Evolutionary conservation across 73 alveolate species (phyloP).

Genomic region (Paramecium bursaria): DNA sequence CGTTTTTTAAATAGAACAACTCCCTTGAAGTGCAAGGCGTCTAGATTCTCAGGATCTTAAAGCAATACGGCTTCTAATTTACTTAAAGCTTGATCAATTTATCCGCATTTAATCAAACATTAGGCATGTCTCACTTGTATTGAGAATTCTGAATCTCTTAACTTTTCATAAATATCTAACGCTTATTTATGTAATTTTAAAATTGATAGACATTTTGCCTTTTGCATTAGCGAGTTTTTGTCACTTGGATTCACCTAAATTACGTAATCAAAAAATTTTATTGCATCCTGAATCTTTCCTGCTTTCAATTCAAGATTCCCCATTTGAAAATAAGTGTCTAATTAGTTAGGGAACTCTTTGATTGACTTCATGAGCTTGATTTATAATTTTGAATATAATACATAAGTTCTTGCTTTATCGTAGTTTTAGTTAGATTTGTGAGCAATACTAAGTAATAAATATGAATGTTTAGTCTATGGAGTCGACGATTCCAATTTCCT

Average conservation of each 20-base stretch:
- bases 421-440: not conserved
- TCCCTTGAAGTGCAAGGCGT: slow-evolving; percentile 29
- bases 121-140: not conserved
- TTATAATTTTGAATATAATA: no score
- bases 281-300: not conserved
- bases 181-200: slow-evolving; percentile 35
- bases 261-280: not conserved
- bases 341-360: not conserved
- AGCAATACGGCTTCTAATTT: not conserved
- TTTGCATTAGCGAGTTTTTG: no score
- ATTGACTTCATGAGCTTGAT: no score
- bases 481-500: slow-evolving; percentile 37
- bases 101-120: slow-evolving; percentile 11
- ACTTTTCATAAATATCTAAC: slow-evolving; percentile 34
- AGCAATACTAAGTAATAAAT: slow-evolving; percentile 9
- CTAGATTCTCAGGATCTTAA: slow-evolving; percentile 24
- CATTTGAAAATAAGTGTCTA: not conserved
- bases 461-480: slow-evolving; percentile 13
- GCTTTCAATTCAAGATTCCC: not conserved
- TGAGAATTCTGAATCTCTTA: slow-evolving; percentile 16
- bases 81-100: slow-evolving; percentile 8
- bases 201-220: slow-evolving; percentile 33
- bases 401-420: slow-evolving; percentile 42
- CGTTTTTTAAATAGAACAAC: slow-evolving; percentile 29
- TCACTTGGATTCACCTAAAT: not conserved